A percentile compares a stretch with the other conserved stretches of the same genome.
These are phyloP conservation scores for Lactarius trivialis DNA, from an alignment of 768 basidiomycete species.

Conservation along the genomic window DNA sequence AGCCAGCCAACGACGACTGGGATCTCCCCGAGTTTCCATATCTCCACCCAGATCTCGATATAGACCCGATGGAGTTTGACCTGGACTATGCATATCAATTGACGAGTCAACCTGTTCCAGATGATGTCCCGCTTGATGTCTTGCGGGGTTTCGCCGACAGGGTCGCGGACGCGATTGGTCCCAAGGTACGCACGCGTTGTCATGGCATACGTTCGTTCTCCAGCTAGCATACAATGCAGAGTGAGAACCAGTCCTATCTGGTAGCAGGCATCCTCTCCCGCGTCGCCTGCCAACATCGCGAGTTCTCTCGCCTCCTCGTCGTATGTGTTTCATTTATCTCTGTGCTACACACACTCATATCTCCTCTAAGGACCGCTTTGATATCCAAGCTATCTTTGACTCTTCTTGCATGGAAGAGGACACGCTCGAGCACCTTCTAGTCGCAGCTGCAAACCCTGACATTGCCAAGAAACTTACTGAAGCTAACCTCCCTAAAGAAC, in stretches of 20 bases:
- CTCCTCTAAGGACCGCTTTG: slow-evolving; percentile 46
- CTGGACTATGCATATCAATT: slow-evolving; percentile 50
- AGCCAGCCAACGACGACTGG: slow-evolving; percentile 76
- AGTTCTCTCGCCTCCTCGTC: slow-evolving; percentile 38
- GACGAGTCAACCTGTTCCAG: slow-evolving; percentile 52
- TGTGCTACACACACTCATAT: neutral
- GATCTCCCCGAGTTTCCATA: slow-evolving; percentile 68
- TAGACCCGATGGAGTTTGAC: slow-evolving; percentile 46
- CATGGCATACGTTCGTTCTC: neutral
- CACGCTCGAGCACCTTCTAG: slow-evolving; percentile 50
- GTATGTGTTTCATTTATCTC: slow-evolving; percentile 33
- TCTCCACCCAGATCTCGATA: slow-evolving; percentile 54
- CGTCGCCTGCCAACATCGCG: slow-evolving; percentile 59
- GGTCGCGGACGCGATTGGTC: slow-evolving; percentile 47
- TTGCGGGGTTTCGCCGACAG: slow-evolving; percentile 50
- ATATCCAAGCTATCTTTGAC: slow-evolving; percentile 50
- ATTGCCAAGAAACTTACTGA: slow-evolving; percentile 48
- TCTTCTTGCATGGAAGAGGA: slow-evolving; percentile 45
- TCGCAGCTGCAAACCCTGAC: slow-evolving; percentile 60
- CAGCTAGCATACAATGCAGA: slow-evolving; percentile 31
- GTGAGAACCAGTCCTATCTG: slow-evolving; percentile 48
- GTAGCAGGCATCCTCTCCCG: slow-evolving; percentile 58
- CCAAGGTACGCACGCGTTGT: slow-evolving; percentile 41
- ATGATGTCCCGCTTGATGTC: slow-evolving; percentile 44
- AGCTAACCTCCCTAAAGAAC: slow-evolving; percentile 36